Percentiles rank a stretch among this genome's conserved stretches.
These are phyloP conservation scores for Alternaria dauci DNA, from an alignment of 2,329 filamentous ascomycete species.

Conservation along the genomic window DNA sequence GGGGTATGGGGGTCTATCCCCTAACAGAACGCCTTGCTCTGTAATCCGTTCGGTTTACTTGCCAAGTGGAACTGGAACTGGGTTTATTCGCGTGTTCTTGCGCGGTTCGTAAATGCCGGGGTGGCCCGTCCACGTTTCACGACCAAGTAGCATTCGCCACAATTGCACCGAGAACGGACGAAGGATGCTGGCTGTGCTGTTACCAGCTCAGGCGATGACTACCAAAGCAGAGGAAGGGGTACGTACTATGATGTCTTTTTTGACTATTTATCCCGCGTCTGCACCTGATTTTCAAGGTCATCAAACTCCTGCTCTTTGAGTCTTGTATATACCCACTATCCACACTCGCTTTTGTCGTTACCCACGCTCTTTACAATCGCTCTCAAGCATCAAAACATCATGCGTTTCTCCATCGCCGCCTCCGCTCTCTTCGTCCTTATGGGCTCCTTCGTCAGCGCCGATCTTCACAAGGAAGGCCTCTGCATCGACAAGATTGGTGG, in stretches of 20 bases:
- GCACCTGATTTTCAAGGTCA: background rate
- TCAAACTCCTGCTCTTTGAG: background rate
- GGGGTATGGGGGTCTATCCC: background rate
- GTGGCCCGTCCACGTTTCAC: slow-evolving; percentile 1
- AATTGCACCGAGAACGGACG: slow-evolving; percentile 2
- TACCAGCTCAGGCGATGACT: background rate
- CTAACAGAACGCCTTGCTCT: background rate
- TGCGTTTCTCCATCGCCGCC: slow-evolving; percentile 30
- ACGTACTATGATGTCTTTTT: background rate
- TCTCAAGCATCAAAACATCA: slow-evolving; percentile 11
- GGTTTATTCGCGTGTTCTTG: background rate
- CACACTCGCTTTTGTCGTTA: slow-evolving; percentile 1
- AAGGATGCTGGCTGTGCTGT: background rate
- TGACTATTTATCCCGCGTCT: slow-evolving; percentile 1
- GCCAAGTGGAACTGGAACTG: background rate
- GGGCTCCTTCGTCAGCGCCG: slow-evolving; percentile 27
- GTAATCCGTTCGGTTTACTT: background rate
- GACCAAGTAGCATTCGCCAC: background rate
- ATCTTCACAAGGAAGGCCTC: slow-evolving; percentile 31
- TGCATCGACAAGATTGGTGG: slow-evolving; percentile 31
- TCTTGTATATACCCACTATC: slow-evolving; percentile 12
- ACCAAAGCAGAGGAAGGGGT: background rate
- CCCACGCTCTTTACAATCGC: background rate
- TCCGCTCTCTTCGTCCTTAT: slow-evolving; percentile 20
- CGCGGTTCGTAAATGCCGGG: background rate